Evolutionary conservation across 192 early-diverging fungal genomes (phyloP).

Genomic region (Rhizophagus prolifer): DNA sequence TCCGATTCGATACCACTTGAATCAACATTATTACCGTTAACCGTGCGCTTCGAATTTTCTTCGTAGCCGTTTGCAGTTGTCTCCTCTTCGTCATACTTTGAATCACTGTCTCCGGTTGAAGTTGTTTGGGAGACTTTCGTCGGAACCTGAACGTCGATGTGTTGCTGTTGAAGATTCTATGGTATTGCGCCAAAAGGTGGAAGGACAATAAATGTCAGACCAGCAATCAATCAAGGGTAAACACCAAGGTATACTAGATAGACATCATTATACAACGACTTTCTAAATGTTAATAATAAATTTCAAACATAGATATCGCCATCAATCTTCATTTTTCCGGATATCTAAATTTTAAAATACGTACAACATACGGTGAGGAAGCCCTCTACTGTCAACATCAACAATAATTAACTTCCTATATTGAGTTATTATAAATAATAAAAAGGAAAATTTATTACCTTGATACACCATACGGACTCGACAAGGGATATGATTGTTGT

Average conservation of each 20-base stretch:
- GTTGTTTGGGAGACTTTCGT: conserved; percentile 1
- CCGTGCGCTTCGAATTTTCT: neutral
- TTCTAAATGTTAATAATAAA: neutral
- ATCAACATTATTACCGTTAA: neutral
- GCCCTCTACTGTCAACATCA: neutral
- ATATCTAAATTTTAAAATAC: neutral
- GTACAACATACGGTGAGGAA: conserved; percentile 7
- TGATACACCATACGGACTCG: conserved; percentile 24
- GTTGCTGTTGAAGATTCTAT: neutral
- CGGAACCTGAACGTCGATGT: neutral
- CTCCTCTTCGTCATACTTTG: conserved; percentile 27
- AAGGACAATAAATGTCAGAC: neutral
- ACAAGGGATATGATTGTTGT: neutral
- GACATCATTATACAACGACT: neutral
- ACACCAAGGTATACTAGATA: neutral
- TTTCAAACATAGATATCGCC: neutral
- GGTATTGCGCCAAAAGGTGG: neutral
- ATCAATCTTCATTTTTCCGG: neutral
- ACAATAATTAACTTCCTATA: no score
- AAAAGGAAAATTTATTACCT: neutral
- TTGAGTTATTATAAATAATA: no score
- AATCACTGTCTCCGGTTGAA: conserved; percentile 29
- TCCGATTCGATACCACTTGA: conserved; percentile 26
- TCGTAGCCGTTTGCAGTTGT: neutral
- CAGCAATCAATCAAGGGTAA: neutral